A percentile compares a stretch with the other conserved stretches of the same genome.
Conservation (phyloP, 208 protist genomes). For the Endotrypanum monterogeii region DNA sequence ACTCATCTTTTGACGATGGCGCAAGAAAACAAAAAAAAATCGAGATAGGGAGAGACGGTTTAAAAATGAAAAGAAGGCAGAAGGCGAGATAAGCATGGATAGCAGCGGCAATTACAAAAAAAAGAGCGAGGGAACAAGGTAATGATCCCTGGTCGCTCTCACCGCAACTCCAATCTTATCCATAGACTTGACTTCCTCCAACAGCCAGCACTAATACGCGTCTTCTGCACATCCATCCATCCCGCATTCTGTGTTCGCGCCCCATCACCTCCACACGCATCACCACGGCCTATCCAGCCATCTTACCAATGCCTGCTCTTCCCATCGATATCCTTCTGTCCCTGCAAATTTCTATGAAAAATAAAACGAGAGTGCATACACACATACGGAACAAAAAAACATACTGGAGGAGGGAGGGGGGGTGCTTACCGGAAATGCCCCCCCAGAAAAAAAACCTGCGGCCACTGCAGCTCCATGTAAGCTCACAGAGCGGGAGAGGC, state of each 20-base stretch:
- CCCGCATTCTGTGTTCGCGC: too few relatives aligned
- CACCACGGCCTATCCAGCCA: not conserved
- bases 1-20: too few relatives aligned
- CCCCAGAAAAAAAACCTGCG: too few relatives aligned
- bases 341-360: not conserved
- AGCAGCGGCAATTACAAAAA: not conserved
- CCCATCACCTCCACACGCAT: not conserved
- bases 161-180: not conserved
- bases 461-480: not conserved
- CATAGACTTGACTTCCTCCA: not conserved
- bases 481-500: conserved; percentile 57
- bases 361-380: not conserved
- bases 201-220: not conserved
- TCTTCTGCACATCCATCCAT: not conserved
- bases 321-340: not conserved
- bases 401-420: conserved; percentile 3
- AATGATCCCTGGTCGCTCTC: not conserved
- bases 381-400: not conserved
- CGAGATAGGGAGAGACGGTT: not conserved
- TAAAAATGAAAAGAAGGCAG: not conserved
- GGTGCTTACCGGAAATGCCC: not conserved
- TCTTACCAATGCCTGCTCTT: not conserved
- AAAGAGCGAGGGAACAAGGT: not conserved
- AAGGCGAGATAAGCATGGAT: not conserved
- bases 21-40: not conserved